Conservation (phyloP, 495 filamentous ascomycete genomes). For the Aspergillus bridgeri region DNA sequence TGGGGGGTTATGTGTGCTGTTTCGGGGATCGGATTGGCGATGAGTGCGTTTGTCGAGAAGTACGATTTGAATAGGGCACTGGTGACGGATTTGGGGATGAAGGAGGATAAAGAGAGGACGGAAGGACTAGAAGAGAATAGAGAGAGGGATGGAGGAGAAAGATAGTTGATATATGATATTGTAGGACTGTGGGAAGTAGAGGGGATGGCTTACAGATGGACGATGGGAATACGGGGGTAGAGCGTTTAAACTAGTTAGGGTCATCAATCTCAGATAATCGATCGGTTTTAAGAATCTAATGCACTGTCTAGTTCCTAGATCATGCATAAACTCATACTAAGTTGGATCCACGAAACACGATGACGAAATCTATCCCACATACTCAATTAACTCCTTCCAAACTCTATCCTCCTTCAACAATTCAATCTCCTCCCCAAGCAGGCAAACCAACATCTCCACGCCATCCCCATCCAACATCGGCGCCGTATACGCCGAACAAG, state of each 20-base stretch:
- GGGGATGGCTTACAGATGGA: background rate
- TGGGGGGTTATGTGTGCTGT: slow-evolving; percentile 56
- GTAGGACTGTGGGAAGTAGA: too few relatives aligned
- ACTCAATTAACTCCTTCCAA: slow-evolving; percentile 18
- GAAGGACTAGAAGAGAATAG: background rate
- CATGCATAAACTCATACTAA: too few relatives aligned
- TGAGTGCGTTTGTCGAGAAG: slow-evolving; percentile 49
- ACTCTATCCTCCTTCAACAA: slow-evolving; percentile 20
- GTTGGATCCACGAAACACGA: too few relatives aligned
- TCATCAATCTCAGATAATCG: too few relatives aligned
- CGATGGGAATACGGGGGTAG: background rate
- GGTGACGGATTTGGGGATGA: slow-evolving; percentile 39
- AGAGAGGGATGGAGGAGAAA: background rate
- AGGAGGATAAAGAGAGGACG: slow-evolving; percentile 26
- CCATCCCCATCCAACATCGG: slow-evolving; percentile 13
- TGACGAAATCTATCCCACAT: slow-evolving; percentile 3
- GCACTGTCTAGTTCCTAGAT: too few relatives aligned
- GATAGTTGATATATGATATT: background rate
- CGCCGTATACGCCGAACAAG: slow-evolving; percentile 17
- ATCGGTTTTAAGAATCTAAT: too few relatives aligned
- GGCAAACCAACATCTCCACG: slow-evolving; percentile 23
- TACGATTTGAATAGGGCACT: slow-evolving; percentile 54
- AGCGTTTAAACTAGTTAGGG: too few relatives aligned
- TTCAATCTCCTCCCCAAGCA: slow-evolving; percentile 23
- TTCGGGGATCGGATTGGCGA: slow-evolving; percentile 42